Base-by-base conservation (phyloP, 2,329 filamentous ascomycete species). In the Phyllosticta ampelicida region DNA sequence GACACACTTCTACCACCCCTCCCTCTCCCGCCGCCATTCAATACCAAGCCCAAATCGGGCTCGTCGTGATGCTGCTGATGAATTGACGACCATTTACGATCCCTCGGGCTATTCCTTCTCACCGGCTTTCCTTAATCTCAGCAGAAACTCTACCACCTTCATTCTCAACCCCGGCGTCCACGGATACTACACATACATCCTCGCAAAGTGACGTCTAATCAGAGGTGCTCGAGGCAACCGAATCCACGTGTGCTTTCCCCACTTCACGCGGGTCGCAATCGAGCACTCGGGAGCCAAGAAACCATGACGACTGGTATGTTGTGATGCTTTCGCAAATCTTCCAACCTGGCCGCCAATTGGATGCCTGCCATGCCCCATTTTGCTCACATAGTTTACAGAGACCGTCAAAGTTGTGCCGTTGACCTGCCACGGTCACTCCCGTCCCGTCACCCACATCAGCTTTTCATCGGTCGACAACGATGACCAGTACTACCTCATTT, bases 371-470 rank as follows among this genome's bases (percentile, higher is more conserved):
- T 26, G 23, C 23, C 23, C 8, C 23, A 48, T 4, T 20, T 44
- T n/a, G 36, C 36, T 44, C 36, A 44, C 36, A 18, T n/a, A n/a
- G 16, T n/a, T 8, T 16, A 49, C 60, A 67, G 73, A 74, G 53
- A 73, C 76, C 23, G 77, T 75, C 54, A 78, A 78, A 66, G 89
- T 90, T 60, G 90, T 96, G 57, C 91, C 91, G 59, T 76, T 96
- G 71, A 96, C 91, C 64, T 96, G 91, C 73, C 91, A 96, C 73
- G 91, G 91, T 62, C 91, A 96, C 73, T 95, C 91, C 55, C 85
- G 91, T 60, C 91, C 91, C 1, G 90, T 96, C 56, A 90, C 91
- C 6, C 91, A 96, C 72, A 82, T 96, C 67, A 87, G 85, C 72
- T 96, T 96, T 75, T 96, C 91, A 21, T 83, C 86, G 11, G 79